Percentiles rank a stretch among this genome's conserved stretches.
Evolutionary conservation across 768 basidiomycete species (phyloP).

Genomic region (Agrocybe praecox): DNA sequence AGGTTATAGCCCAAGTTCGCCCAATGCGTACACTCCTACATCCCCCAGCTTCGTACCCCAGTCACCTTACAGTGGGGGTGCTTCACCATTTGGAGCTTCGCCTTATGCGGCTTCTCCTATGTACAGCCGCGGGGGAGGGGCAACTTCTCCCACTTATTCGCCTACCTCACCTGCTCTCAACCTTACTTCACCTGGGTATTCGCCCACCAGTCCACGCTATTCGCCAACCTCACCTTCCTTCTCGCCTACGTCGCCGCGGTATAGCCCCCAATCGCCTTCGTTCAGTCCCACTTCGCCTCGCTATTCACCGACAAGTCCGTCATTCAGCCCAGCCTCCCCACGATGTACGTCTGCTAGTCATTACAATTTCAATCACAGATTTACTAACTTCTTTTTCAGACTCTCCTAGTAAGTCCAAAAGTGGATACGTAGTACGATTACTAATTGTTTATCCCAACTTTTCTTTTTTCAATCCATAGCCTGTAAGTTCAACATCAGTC

Average conservation of each 20-base stretch:
- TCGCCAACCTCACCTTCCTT: constrained; percentile 85
- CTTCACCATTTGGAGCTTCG: constrained; percentile 81
- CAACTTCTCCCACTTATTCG: constrained; percentile 84
- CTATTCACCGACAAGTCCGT: constrained; percentile 89
- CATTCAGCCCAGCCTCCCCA: constrained; percentile 90
- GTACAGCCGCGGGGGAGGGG: constrained; percentile 61
- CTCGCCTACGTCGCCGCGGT: constrained; percentile 83
- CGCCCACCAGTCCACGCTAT: constrained; percentile 85
- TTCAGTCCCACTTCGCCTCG: constrained; percentile 90
- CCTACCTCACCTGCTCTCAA: constrained; percentile 86
- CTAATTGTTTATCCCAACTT: constrained; percentile 10
- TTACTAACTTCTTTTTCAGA: constrained; percentile 44
- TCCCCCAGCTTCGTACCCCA: constrained; percentile 85
- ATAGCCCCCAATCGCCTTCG: constrained; percentile 88
- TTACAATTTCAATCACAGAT: neutral
- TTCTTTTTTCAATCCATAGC: constrained; percentile 39
- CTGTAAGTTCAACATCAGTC: constrained; percentile 48
- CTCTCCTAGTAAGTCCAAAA: constrained; percentile 70
- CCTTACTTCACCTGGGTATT: constrained; percentile 81
- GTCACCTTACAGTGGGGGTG: constrained; percentile 81
- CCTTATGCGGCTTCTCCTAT: constrained; percentile 87
- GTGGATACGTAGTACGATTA: constrained; percentile 12
- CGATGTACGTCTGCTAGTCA: constrained; percentile 14
- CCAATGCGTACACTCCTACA: constrained; percentile 85
- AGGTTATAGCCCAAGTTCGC: constrained; percentile 91